Evolutionary conservation across 179 eudicot species (phyloP), one percentile per base, ranked within the genome.

Genomic region (Spergularia azorica): DNA sequence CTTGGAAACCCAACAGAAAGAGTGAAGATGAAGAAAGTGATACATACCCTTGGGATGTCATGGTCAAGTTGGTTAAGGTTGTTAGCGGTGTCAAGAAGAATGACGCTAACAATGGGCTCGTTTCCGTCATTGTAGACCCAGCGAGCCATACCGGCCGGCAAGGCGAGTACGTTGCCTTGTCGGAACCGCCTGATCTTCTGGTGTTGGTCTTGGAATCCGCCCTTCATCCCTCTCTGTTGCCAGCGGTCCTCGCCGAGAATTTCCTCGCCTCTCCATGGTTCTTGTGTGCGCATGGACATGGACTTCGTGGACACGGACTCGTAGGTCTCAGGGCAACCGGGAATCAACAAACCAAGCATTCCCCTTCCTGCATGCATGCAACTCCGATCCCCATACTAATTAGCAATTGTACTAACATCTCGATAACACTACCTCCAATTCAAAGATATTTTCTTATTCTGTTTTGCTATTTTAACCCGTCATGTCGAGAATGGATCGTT

Each of bases 261-360:
- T 10, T 75, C 76, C 14, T 38, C 63, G 15, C 52, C 77, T 58
- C 43, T 12, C 62, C 71, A 38, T 56, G 66, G 26, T 41, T 41
- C 67, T 48, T 70, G 36, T 41, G 81, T 56, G 15, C 50, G 50
- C 50, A 46, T 46, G 50, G 50, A 46, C 50, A 46, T 46, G 50
- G 50, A 46, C 39, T 36, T 2, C 10, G 50, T 46, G 20, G 85
- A 79, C 9, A 87, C 61, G 17, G 94, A 90, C 41, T 91, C 89
- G 67, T 43, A 93, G 1, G 93, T 90, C 73, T 93, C 98, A 0
- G 96, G 89, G 74, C 98, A 93, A 9, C 98, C 98, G 6, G 97
- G 91, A n/a, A 86, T 41, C 89, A 89, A 3, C 15, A 86, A 36
- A 12, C 95, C 95, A 1, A 55, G 57, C n/a, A 83, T 71, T 9